Evolutionary conservation across 768 basidiomycete species (phyloP), one percentile per base, ranked within the genome.

Genomic region (Rhizopogon salebrosus): DNA sequence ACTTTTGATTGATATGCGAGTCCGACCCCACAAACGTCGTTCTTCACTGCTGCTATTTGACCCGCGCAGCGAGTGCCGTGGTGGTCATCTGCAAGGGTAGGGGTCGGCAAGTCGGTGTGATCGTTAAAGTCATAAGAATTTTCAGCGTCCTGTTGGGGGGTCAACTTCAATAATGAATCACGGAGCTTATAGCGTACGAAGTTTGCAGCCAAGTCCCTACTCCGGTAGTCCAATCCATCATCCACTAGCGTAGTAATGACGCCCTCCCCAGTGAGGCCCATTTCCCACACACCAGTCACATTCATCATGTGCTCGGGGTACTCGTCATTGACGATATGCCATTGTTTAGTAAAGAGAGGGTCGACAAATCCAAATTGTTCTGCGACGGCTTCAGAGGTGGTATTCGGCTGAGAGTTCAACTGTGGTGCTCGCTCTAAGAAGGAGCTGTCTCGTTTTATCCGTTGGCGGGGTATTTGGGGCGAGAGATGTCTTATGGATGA

Each of bases 31-130:
- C 97, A 99, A 2, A 88, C 89, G 49, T 87, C 83, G 71, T 99
- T 99, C 65, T 89, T 91, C 13, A 78, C 84, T 1, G 97, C 97
- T 20, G 91, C 94, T 45, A 99, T 83, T 70, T 99, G 95, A 26
- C 97, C 97, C 1, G 95, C 95, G 67, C 97, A 99, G 2, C 97
- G 88, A 0, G 97, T 99, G 10, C 97, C 97, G 64, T 99, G 97
- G 60, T 92, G 91, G 60, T 99, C 97, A 58, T 98, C 95, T 23
- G 76, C 79, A 40, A 95, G 83, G 53, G 85, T 80, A 0, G 97
- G 97, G 31, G 86, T 87, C 9, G 97, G 97, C 6, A 98, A 75
- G 13, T 82, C 74, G 24, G 83, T 83, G 62, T 98, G 93, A 64
- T 95, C 93, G 67, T 99, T 99, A 69, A 93, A 99, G 68, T 99